Evolutionary conservation across 768 basidiomycete genomes (phyloP).

Genomic region (Kondoa subrosea): DNA sequence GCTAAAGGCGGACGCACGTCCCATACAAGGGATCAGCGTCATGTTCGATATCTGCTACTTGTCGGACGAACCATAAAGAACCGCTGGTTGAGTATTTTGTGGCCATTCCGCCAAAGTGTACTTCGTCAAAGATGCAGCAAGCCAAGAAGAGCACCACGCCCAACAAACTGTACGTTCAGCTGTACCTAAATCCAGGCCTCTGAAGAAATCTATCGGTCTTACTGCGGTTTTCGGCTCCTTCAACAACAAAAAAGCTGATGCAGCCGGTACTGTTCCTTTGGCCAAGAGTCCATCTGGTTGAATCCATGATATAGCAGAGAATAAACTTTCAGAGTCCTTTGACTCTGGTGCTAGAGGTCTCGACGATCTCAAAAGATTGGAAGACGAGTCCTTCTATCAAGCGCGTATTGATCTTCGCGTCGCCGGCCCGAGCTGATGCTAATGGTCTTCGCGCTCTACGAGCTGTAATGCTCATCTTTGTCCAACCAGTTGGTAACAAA

Average conservation of each 20-base stretch:
- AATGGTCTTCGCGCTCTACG: not conserved
- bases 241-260: not conserved
- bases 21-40: not conserved
- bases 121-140: conserved; percentile 19
- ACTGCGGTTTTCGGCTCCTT: not conserved
- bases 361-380: too few species aligned
- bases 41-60: not conserved
- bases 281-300: not conserved
- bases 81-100: conserved; percentile 74
- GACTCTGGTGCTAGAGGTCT: too few species aligned
- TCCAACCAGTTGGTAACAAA: not conserved
- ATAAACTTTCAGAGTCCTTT: not conserved
- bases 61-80: conserved; percentile 37
- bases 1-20: conserved; percentile 97
- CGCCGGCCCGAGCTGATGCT: not conserved
- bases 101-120: conserved; percentile 39
- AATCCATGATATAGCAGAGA: not conserved
- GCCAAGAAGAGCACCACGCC: not conserved
- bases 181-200: not conserved
- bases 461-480: not conserved
- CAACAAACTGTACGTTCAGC: conserved; percentile 3
- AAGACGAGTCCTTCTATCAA: not conserved
- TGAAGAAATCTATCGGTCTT: not conserved
- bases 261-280: not conserved
- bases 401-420: not conserved